Base-by-base conservation (phyloP, 441 rosid genomes). In the Mallotus japonicus region DNA sequence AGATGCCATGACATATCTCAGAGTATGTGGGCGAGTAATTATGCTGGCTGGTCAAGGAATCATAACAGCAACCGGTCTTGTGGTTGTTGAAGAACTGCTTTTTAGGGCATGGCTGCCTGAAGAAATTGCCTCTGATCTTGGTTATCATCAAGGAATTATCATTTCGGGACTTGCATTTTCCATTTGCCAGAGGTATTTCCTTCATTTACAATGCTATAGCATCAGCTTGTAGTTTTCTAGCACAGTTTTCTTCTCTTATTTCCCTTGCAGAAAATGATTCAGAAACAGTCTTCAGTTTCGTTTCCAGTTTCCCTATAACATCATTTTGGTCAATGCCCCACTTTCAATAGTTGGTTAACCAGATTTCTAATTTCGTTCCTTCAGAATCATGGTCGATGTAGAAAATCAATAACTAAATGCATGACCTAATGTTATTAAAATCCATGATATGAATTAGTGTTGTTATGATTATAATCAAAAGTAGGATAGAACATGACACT, bases 31-130 rank as follows among this genome's bases (percentile, higher is more conserved):
- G 19, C 79, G 82, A 72, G 72, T 89, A 79, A 62, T 87, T 65
- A 44, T 82, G 66, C 73, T 90, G 76, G 80, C 83, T 73, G 77
- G 77, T 75, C 87, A 16, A 80, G 99, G 92, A 80, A 78, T 87
- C 56, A 49, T 85, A 76, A 83, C 92, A 3, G 97, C 96, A 62
- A 80, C 89, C 10, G 71, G 89, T 74, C 75, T 92, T 76, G 93
- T 84, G 77, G 75, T 92, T 62, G 96, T 89, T 73, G 98, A 93
- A 82, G 99, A 96, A 82, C 74, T 96, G 80, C 83, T 93, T 77
- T 93, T 96, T 77, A 87, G 97, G 72, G 86, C 98, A 53, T 93
- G 97, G 98, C 76, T 96, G 79, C 92, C 92, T 70, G 85, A 86
- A 75, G 98, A 96, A 83, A 89, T 96, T 73, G 88, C 94, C 11